These are phyloP conservation scores for Apiotrichum brassicae DNA, from an alignment of 1,284 basidiomycete species.

Conservation along the genomic window DNA sequence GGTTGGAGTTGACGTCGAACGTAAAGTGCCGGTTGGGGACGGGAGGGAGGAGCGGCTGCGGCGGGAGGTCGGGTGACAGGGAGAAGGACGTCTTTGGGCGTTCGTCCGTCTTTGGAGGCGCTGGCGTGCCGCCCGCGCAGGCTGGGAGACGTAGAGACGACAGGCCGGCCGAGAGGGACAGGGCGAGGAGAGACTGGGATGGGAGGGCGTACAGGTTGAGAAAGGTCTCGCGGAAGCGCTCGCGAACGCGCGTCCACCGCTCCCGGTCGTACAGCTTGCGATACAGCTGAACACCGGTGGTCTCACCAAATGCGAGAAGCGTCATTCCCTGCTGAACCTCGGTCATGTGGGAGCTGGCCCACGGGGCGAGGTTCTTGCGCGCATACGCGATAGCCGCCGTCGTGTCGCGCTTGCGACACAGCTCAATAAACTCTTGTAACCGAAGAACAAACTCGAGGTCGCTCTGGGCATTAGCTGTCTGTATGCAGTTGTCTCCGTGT, in stretches of 20 bases:
- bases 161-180: slow-evolving; percentile 81
- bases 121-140: slow-evolving; percentile 47
- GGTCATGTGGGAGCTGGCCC: slow-evolving; percentile 68
- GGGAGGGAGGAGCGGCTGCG: slow-evolving; percentile 5
- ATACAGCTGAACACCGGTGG: slow-evolving; percentile 41
- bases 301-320: slow-evolving; percentile 61
- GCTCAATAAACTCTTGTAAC: slow-evolving; percentile 92
- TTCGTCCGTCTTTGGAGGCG: not conserved
- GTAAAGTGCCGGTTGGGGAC: slow-evolving; percentile 8
- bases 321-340: slow-evolving; percentile 73
- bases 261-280: slow-evolving; percentile 65
- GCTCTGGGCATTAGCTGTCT: slow-evolving; percentile 54
- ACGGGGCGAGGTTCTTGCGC: slow-evolving; percentile 71
- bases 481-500: not conserved
- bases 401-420: slow-evolving; percentile 63
- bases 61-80: slow-evolving; percentile 21
- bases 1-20: slow-evolving; percentile 8
- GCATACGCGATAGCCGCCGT: slow-evolving; percentile 77
- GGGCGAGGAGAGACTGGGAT: slow-evolving; percentile 73
- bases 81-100: slow-evolving; percentile 31
- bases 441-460: slow-evolving; percentile 92
- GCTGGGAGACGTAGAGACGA: slow-evolving; percentile 77
- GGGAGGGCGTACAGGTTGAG: slow-evolving; percentile 79
- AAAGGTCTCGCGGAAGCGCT: slow-evolving; percentile 74
- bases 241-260: slow-evolving; percentile 68